Evolutionary conservation across 768 basidiomycete species (phyloP).

Genomic region (Austroboletus festivus): DNA sequence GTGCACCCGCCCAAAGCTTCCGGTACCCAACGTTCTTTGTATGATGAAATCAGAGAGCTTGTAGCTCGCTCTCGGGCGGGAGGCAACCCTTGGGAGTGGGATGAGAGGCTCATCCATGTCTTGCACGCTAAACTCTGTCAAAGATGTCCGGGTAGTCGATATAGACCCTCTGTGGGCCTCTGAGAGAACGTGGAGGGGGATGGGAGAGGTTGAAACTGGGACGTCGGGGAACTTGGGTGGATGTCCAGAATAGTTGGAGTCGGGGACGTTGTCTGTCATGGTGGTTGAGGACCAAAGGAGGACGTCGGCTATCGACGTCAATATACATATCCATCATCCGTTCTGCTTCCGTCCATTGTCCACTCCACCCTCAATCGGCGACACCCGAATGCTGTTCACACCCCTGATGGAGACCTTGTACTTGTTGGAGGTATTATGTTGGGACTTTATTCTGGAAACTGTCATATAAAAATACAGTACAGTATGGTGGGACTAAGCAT

Average conservation of each 20-base stretch:
- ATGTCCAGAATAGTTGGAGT: background rate
- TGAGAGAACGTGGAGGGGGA: constrained; percentile 31
- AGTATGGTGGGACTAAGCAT: background rate
- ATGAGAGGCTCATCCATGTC: constrained; percentile 35
- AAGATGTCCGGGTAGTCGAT: constrained; percentile 63
- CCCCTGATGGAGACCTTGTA: constrained; percentile 11
- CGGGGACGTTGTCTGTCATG: constrained; percentile 17
- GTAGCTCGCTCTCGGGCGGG: constrained; percentile 63
- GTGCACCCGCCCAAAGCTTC: constrained; percentile 97
- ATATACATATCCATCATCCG: background rate
- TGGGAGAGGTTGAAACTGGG: background rate
- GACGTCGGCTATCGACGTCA: constrained; percentile 13
- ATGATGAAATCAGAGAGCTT: constrained; percentile 75
- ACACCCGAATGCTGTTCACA: constrained; percentile 14
- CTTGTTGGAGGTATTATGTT: constrained; percentile 15
- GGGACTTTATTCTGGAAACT: background rate
- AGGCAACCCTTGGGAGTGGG: constrained; percentile 34
- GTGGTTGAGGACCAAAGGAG: constrained; percentile 9
- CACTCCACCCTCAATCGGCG: constrained; percentile 15
- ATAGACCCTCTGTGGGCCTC: constrained; percentile 64
- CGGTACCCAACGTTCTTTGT: constrained; percentile 84
- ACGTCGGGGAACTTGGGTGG: constrained; percentile 9
- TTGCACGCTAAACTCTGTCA: constrained; percentile 46
- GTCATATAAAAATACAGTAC: constrained; percentile 14
- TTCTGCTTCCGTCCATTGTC: constrained; percentile 20